Evolutionary conservation across 139 green algal genomes (phyloP).

Genomic region (Closterium sp.): DNA sequence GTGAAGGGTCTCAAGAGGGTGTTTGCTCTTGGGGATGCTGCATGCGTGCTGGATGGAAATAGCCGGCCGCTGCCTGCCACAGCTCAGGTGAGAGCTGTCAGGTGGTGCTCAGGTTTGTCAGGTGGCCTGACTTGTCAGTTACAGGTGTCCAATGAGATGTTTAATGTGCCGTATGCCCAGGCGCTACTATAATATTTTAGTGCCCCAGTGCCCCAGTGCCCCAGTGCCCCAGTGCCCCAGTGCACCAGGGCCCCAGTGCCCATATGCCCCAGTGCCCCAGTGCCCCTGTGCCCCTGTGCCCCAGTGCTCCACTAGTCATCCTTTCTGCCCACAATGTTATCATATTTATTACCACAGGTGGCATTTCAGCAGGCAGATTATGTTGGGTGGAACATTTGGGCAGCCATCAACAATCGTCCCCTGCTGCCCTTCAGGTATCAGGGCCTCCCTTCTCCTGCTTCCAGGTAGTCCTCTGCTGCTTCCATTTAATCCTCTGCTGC

Average conservation of each 20-base stretch:
- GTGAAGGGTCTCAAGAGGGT: conserved; percentile 70
- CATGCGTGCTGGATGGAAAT: background rate
- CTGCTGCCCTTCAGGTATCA: conserved; percentile 80
- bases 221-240: too few relatives aligned
- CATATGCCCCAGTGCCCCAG: too few relatives aligned
- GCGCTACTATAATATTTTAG: too few relatives aligned
- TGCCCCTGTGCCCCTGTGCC: too few relatives aligned
- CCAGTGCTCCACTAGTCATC: background rate
- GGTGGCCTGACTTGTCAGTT: background rate
- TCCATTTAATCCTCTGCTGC: too few relatives aligned
- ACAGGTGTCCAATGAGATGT: too few relatives aligned
- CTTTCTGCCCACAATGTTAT: background rate
- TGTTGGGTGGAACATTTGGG: conserved; percentile 96
- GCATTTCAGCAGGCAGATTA: conserved; percentile 98
- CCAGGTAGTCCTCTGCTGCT: too few relatives aligned
- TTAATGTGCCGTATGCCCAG: background rate
- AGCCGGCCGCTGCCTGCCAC: background rate
- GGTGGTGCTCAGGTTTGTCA: background rate
- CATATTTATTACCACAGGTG: conserved; percentile 66
- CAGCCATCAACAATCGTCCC: conserved; percentile 77
- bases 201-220: too few relatives aligned
- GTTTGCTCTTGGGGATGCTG: conserved; percentile 91
- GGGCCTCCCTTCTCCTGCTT: background rate
- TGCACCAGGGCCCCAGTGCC: too few relatives aligned
- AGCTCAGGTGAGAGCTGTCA: background rate